phyloP scores from a whole-genome alignment of 2,329 filamentous ascomycete genomes.

The Pestalotiopsis sp. region DNA sequence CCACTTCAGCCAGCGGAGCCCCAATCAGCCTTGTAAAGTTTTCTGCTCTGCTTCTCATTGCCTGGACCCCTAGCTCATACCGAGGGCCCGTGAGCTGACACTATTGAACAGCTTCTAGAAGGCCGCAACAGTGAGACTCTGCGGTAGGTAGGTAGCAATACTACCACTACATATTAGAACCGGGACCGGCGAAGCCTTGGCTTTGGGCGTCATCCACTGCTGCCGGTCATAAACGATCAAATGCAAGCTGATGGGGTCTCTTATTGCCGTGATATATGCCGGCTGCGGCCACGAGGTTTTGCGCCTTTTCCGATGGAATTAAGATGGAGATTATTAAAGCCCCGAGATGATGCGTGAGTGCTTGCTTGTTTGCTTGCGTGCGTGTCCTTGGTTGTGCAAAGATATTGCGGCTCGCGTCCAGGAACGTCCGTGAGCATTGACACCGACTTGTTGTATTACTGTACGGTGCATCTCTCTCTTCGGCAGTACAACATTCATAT shows the following conservation, averaged over 20 bases:
- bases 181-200: not conserved
- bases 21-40: not conserved
- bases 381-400: not conserved
- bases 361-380: not conserved
- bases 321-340: not conserved
- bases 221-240: not conserved
- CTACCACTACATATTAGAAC: not conserved
- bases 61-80: not conserved
- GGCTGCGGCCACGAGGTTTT: not conserved
- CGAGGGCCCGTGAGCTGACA: not conserved
- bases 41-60: not conserved
- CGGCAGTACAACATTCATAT: not conserved
- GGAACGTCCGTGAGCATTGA: not conserved
- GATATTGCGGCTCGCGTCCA: not conserved
- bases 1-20: not conserved
- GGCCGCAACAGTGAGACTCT: constrained; percentile 4
- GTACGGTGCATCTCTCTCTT: not conserved
- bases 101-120: constrained; percentile 14
- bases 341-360: not conserved
- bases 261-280: not conserved
- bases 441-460: not conserved
- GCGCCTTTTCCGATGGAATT: not conserved
- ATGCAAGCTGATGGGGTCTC: not conserved
- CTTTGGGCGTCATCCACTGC: not conserved
- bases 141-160: not conserved